Evolutionary conservation across 1,139 yeast species (phyloP), one percentile per base, ranked within the genome.

Genomic region (Candida frijolesensis): DNA sequence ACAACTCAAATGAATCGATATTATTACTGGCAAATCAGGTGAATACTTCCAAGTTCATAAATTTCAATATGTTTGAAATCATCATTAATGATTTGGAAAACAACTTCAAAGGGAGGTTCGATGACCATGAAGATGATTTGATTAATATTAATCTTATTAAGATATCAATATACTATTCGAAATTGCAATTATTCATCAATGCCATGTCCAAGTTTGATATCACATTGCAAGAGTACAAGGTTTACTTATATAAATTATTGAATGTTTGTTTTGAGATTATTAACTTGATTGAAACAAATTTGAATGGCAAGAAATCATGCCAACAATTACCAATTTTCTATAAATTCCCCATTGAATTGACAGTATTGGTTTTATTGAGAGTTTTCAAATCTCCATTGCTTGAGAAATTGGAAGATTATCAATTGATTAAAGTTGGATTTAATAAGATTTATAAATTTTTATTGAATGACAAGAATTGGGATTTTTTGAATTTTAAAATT

Each of bases 41-140:
- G 27, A 60, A 58, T 48, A 63, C 70, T 7, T 58, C 70, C 15
- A 70, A 69, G 54, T 62, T 71, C 45, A 74, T 76, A 35, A 70
- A 70, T 52, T 62, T 76, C 49, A 68, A 72, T 55, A 76, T 76
- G 79, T 76, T 75, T 59, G 80, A 76, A 51, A 70, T 66, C 9
- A 74, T 76, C 19, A 57, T 76, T 45, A 61, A 64, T 48, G 76
- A 74, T 50, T 65, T 72, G 46, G 57, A 61, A 27, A 60, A 55
- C 22, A 45, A 52, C 14, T 57, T 52, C 35, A 27, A 30, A 10
- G n/a, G 37, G 19, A 45, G 61, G 57, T 33, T 60, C 55, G 35
- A 39, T 10, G 38, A 57, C 57, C 38, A 49, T 29, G 35, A 45
- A 33, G 18, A 46, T 18, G 48, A 48, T 14, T 58, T 58, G 25